These are phyloP conservation scores for Lithocarpus polystachyus DNA, from an alignment of 306 rosid genomes.

Conservation along the genomic window DNA sequence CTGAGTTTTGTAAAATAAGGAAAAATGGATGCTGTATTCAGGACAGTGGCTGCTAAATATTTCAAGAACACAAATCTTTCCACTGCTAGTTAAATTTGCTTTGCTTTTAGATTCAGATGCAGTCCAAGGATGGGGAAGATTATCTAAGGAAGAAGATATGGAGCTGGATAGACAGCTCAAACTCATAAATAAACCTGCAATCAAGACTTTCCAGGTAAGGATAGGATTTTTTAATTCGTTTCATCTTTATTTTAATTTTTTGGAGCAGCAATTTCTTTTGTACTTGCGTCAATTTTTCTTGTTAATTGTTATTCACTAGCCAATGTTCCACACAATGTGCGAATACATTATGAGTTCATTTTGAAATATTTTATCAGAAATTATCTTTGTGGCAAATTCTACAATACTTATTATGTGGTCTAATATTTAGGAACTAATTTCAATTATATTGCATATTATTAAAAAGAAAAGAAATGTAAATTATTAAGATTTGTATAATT, in stretches of 20 bases:
- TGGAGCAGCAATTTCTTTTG: not conserved
- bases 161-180: slow-evolving; percentile 23
- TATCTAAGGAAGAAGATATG: slow-evolving; percentile 11
- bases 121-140: slow-evolving; percentile 7
- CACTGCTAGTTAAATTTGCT: slow-evolving; percentile 3
- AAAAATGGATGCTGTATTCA: not conserved
- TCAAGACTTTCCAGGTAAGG: slow-evolving; percentile 27
- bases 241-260: not conserved
- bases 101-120: slow-evolving; percentile 10
- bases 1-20: not conserved
- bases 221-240: not conserved
- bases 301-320: not conserved
- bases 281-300: not conserved
- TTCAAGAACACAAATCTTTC: not conserved
- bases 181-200: slow-evolving; percentile 22
- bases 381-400: no score
- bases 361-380: no score
- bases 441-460: no score
- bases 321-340: no score
- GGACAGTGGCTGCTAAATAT: slow-evolving; percentile 4
- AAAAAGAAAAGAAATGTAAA: no score
- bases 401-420: no score
- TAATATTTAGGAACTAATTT: no score
- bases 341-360: no score
- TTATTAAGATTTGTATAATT: no score